Base-by-base conservation (phyloP, 805 yeast genomes). In the Candida nemodendra region DNA sequence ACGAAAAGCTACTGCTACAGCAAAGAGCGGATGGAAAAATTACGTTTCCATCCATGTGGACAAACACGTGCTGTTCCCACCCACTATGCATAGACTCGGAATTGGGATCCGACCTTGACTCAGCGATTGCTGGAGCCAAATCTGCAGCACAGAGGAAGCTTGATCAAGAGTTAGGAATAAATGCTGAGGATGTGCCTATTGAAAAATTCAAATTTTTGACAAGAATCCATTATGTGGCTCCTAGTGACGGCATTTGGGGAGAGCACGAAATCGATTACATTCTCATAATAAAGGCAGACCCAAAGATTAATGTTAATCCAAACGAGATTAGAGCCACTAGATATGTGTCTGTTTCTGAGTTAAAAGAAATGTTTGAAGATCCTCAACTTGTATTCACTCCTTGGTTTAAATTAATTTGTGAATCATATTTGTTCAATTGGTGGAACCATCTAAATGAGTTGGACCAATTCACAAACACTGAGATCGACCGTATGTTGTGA, bases 21-120 rank as follows among this genome's bases (percentile, higher is more conserved):
- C 97, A 91, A 67, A 79, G 99, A 53, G 98, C 99, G 0, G 79
- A 81, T 34, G 98, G 93, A 61, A 93, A 93, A 63, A 93, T 93
- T 66, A 93, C 99, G 1, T 93, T 93, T 64, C 95, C 98, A 1
- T 79, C 79, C 41, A 80, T 90, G 83, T 93, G 99, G 99, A 93
- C 99, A 18, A 93, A 93, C 62, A 93, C 99, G 2, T 93, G 99
- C 66, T 93, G 99, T 63, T 90, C 98, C 1, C 99, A 93, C 61
- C 99, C 99, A 8, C 71, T 93, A 36, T 88, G 96, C 38, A 78
- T 88, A 24, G 74, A 81, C 26, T 68, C 78, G 25, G 99, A 93
- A 63, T 68, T 89, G 57, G 97, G 97, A 9, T 54, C 58, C 24
- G 64, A 66, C 32, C 69, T 90, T 41, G 62, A 66, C 5, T 65